These are phyloP conservation scores for Globisporangium lucens DNA, from an alignment of 352 stramenopile genomes.

Conservation along the genomic window DNA sequence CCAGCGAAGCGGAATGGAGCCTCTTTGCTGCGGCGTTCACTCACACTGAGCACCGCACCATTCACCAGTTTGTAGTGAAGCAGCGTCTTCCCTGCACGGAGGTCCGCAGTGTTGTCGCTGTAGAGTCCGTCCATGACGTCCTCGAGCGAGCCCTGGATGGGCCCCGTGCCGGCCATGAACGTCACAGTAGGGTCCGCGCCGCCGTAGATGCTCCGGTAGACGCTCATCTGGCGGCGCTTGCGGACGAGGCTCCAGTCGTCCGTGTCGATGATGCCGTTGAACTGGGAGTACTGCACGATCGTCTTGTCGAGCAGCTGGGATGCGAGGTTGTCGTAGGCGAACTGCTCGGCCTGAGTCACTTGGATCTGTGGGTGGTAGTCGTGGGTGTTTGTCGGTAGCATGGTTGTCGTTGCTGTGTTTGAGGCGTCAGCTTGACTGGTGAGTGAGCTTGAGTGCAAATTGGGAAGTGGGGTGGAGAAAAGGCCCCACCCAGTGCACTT, in stretches of 20 bases:
- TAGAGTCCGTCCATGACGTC: conserved; percentile 43
- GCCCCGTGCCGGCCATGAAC: conserved; percentile 5
- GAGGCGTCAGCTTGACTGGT: background rate
- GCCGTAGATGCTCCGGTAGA: conserved; percentile 8
- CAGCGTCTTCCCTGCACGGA: conserved; percentile 26
- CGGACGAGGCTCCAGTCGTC: conserved; percentile 12
- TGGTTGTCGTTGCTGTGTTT: background rate
- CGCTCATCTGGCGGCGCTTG: conserved; percentile 11
- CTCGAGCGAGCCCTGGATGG: conserved; percentile 13
- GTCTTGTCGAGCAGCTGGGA: background rate
- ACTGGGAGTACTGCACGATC: conserved; percentile 8
- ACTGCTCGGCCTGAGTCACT: conserved; percentile 8
- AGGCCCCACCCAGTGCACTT: background rate
- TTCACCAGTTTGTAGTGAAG: conserved; percentile 29
- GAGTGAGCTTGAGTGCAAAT: background rate
- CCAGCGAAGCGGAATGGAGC: conserved; percentile 36
- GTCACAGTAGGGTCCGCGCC: background rate
- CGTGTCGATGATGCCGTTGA: conserved; percentile 10
- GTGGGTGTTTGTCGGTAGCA: background rate
- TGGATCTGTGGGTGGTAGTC: conserved; percentile 5
- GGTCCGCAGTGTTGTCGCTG: conserved; percentile 34
- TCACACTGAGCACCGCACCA: conserved; percentile 27
- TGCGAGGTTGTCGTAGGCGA: conserved; percentile 8
- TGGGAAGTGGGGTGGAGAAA: conserved; percentile 2
- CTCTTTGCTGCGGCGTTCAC: conserved; percentile 21